Base-by-base conservation (phyloP, 2,329 filamentous ascomycete genomes). In the Clonostachys byssicola region DNA sequence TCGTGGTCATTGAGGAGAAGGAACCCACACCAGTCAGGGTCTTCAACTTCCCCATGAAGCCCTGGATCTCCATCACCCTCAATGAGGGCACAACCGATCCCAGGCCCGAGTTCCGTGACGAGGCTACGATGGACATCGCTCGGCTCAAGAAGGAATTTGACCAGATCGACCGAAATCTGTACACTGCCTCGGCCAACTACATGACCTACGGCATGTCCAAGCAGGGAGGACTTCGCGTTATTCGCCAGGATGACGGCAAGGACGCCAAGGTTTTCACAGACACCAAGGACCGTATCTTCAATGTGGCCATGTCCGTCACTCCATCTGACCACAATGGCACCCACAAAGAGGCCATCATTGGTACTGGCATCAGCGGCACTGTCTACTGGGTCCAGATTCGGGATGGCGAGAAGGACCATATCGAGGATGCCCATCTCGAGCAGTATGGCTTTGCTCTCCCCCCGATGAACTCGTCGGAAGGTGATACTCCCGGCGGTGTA, bases 141-240 rank as follows among this genome's bases (percentile, higher is more conserved):
- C 83, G 91, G 49, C 77, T 97, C 53, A 96, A 96, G 77, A 97
- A 97, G 71, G 91, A 96, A 6, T 97, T 97, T 59, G 94, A 99
- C 61, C 94, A 97, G 70, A 86, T 96, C 52, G 94, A 99, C 62
- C 88, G 95, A 54, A 95, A 92, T 52, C 78, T 99, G 34, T 92
- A 92, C 44, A 88, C 92, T 6, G 92, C 92, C 16, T 92, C 90
- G 23, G 85, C 89, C 60, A 87, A 86, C 50, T 96, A 94, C 70
- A 97, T 99, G 67, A 86, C 89, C 6, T 99, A 97, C 60, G 91
- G 90, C 40, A 89, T 96, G 74, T 89, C 89, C 40, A 96, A 95
- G 73, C 89, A 91, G 54, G 91, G 91, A 44, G 94, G 94, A 43
- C 82, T 99, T 58, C 85, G 92, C 48, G 87, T 99, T 48, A 96